A percentile compares a stretch with the other conserved stretches of the same genome.
These are phyloP conservation scores for Pseudocercospora fuligena DNA, from an alignment of 2,329 filamentous ascomycete genomes.

Conservation along the genomic window DNA sequence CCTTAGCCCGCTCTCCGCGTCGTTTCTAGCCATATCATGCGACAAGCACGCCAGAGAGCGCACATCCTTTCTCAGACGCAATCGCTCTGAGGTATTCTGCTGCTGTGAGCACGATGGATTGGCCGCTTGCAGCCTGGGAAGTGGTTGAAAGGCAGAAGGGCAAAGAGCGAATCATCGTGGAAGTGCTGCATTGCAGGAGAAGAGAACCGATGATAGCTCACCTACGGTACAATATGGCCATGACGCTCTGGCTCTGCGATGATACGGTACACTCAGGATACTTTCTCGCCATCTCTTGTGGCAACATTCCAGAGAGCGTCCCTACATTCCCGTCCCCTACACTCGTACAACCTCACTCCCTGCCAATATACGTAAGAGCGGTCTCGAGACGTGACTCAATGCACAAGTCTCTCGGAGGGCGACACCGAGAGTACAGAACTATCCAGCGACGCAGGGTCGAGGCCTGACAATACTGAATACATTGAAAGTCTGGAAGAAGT, in stretches of 20 bases:
- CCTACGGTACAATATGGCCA: too few species aligned
- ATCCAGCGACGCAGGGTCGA: neutral
- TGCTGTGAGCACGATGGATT: constrained; percentile 22
- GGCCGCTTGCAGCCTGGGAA: constrained; percentile 72
- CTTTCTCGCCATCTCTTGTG: too few species aligned
- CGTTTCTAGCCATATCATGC: too few species aligned
- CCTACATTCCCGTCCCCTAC: too few species aligned
- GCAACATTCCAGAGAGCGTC: too few species aligned
- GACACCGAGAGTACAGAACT: neutral
- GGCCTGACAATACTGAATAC: neutral
- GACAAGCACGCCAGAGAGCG: too few species aligned
- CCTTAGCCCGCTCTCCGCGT: too few species aligned
- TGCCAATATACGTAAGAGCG: neutral
- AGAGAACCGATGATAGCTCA: too few species aligned
- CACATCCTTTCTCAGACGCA: constrained; percentile 57
- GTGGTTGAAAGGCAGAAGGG: constrained; percentile 77
- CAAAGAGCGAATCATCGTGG: constrained; percentile 76
- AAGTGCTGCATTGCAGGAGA: too few species aligned
- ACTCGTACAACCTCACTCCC: too few species aligned
- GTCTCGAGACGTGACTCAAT: neutral
- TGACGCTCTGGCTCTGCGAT: too few species aligned
- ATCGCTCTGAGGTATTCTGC: constrained; percentile 62
- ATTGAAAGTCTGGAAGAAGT: neutral
- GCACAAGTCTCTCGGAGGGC: neutral
- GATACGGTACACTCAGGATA: too few species aligned